Conservation (phyloP, 495 filamentous ascomycete genomes). For the Pyrenopolyporus hunteri region DNA sequence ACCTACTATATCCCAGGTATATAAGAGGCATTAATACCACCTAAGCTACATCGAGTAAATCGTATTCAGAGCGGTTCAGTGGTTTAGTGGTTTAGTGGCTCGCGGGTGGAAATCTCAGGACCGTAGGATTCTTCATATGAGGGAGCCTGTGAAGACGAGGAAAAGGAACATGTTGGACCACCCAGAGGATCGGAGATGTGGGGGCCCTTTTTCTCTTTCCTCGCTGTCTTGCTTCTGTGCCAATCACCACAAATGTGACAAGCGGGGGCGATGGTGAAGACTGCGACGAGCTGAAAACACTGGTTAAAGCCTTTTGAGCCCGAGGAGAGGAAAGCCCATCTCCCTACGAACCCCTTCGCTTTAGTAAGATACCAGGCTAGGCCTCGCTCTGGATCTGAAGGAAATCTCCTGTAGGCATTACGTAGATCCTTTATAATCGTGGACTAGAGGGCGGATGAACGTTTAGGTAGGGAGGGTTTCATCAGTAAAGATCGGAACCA, state of each 20-base stretch:
- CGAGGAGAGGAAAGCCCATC: constrained; percentile 29
- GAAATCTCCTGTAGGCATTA: constrained; percentile 29
- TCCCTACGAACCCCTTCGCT: neutral
- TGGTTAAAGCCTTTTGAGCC: constrained; percentile 15
- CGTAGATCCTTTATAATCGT: constrained; percentile 36
- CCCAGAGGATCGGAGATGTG: constrained; percentile 33
- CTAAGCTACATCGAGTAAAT: neutral
- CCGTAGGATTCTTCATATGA: constrained; percentile 21
- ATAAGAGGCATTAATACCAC: neutral
- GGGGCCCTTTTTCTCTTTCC: constrained; percentile 24
- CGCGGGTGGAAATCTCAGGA: constrained; percentile 12
- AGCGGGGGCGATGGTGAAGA: constrained; percentile 27
- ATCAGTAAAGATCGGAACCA: constrained; percentile 35
- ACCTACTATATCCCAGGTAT: neutral
- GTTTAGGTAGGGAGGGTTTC: constrained; percentile 16
- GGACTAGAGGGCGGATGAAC: constrained; percentile 8
- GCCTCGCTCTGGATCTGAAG: constrained; percentile 18
- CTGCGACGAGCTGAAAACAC: constrained; percentile 21
- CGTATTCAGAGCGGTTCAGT: constrained; percentile 6
- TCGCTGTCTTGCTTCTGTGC: constrained; percentile 24
- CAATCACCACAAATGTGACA: constrained; percentile 24
- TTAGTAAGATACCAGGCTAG: constrained; percentile 10
- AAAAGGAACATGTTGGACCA: constrained; percentile 30
- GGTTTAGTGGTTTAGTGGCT: constrained; percentile 22
- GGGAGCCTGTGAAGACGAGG: constrained; percentile 10